phyloP scores from a whole-genome alignment of 352 stramenopile genomes.

The Globisporangium irregulare region DNA sequence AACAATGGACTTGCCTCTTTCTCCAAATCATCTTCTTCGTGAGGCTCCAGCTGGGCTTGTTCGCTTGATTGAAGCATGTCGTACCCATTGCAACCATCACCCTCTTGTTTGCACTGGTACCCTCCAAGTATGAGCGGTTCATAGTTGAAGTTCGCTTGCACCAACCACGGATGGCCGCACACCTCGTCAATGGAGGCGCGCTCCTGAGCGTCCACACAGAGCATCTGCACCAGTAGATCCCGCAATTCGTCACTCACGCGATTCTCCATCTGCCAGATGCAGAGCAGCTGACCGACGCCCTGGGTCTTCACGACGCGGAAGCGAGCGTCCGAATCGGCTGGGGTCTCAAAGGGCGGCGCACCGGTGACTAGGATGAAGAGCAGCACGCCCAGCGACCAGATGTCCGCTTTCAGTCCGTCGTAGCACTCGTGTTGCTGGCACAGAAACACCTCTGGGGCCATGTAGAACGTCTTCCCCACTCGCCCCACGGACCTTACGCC shows the following conservation, averaged over 20 bases:
- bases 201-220: constrained; percentile 31
- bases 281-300: constrained; percentile 35
- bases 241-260: constrained; percentile 29
- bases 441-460: constrained; percentile 59
- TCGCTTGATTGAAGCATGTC: neutral
- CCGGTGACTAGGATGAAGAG: constrained; percentile 62
- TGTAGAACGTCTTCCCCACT: constrained; percentile 64
- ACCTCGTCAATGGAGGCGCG: constrained; percentile 37
- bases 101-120: neutral
- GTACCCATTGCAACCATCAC: neutral
- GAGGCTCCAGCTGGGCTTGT: neutral
- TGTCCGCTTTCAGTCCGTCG: constrained; percentile 47
- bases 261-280: constrained; percentile 36
- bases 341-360: constrained; percentile 44
- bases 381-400: constrained; percentile 67
- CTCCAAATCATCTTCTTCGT: constrained; percentile 2
- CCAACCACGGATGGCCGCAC: constrained; percentile 40
- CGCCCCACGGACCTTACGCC: constrained; percentile 35
- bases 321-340: constrained; percentile 42
- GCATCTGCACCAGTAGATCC: constrained; percentile 36
- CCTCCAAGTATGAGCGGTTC: neutral
- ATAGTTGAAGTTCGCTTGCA: neutral
- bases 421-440: constrained; percentile 24
- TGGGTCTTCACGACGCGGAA: constrained; percentile 45
- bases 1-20: neutral